phyloP scores from a whole-genome alignment of 306 rosid species.

The Prunus salicina region DNA sequence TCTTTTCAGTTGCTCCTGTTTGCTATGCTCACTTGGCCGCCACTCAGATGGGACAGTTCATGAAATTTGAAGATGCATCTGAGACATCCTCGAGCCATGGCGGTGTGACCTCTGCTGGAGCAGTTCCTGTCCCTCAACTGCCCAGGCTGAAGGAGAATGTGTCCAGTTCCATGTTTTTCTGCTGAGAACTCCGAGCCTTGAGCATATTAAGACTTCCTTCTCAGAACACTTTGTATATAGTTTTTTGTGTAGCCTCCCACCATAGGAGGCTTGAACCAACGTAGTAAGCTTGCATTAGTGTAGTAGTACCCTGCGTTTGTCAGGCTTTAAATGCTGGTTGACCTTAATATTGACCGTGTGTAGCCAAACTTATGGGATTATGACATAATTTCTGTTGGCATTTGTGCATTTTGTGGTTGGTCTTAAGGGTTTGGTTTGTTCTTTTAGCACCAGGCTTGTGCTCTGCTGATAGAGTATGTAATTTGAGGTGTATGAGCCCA shows the following conservation, averaged over 20 bases:
- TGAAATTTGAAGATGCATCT: slow-evolving; percentile 74
- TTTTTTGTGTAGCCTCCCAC: slow-evolving; percentile 20
- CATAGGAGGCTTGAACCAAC: not conserved
- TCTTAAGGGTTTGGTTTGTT: too few relatives aligned
- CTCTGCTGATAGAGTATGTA: too few relatives aligned
- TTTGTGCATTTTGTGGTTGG: too few relatives aligned
- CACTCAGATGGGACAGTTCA: slow-evolving; percentile 64
- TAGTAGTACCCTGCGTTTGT: not conserved
- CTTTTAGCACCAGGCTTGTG: too few relatives aligned
- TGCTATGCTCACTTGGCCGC: slow-evolving; percentile 97
- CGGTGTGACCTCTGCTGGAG: slow-evolving; percentile 51
- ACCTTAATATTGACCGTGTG: not conserved
- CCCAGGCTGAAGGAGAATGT: slow-evolving; percentile 58
- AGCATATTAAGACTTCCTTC: not conserved
- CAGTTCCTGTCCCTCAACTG: slow-evolving; percentile 67
- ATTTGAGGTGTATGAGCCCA: too few relatives aligned
- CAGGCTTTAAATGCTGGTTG: not conserved
- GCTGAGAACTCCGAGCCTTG: slow-evolving; percentile 34
- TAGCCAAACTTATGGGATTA: not conserved
- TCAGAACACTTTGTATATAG: slow-evolving; percentile 25
- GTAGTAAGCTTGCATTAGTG: not conserved
- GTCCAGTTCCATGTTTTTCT: slow-evolving; percentile 75
- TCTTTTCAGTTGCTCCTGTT: slow-evolving; percentile 78
- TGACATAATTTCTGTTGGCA: not conserved
- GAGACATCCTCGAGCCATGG: slow-evolving; percentile 88